Base-by-base conservation (phyloP, 345 rosid species). In the Mercurialis annua region DNA sequence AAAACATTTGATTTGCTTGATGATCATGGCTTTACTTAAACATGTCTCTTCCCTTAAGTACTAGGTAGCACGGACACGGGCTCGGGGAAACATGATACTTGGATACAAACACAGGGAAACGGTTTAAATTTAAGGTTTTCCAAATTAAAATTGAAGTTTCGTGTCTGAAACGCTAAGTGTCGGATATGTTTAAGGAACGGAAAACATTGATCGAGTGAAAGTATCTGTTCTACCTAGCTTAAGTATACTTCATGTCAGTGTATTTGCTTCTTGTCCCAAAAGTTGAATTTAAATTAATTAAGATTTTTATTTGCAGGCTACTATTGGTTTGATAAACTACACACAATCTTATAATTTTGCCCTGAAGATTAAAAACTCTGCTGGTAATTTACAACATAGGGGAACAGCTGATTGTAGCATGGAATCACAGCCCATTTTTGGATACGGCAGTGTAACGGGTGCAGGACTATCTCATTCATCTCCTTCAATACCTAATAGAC, bases 401-500 rank as follows among this genome's bases (percentile, higher is more conserved):
- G 47, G 70, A 58, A 52, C 55, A 71, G 70, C 73, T 60, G 69
- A 80, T 20, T 71, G 26, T 73, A 76, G 68, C 44, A 87, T 85
- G 90, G 90, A 81, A 31, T 72, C 79, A 3, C 85, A 68, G 42
- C 83, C 73, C 66, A 21, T 77, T 62, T 79, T 79, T 53, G 62
- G 78, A 33, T 74, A 55, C 29, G 38, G 81, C 66, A 40, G 81
- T 68, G 67, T 68, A n/a, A 68, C 86, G 70, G 81, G 80, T 68
- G 76, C 80, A 0, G 83, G 75, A 56, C 31, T 81, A 58, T 72
- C 86, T 48, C 64, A 80, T 77, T 73, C 84, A 15, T 67, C 79
- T 48, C 80, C 87, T 42, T 76, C 82, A 1, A 6, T 72, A 51
- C 80, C 84, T 61, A 65, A 72, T 21, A 75, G 73, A 70, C 72